These are phyloP conservation scores for Trichophyton verrucosum DNA, from an alignment of 2,329 filamentous ascomycete genomes.

Conservation along the genomic window DNA sequence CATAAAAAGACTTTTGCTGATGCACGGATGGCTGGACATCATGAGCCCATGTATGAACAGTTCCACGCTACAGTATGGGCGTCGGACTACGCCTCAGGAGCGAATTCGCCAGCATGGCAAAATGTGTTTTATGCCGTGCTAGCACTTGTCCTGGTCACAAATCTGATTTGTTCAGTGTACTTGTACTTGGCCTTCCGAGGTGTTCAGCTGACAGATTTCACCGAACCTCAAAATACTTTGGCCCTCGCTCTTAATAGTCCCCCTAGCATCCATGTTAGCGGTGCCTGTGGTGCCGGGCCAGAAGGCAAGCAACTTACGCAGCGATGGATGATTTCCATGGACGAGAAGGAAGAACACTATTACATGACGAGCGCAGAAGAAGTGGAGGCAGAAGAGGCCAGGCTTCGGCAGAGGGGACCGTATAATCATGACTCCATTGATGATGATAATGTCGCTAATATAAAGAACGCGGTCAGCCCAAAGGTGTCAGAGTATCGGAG, in stretches of 20 bases:
- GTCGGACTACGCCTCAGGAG: conserved; percentile 59
- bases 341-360: conserved; percentile 41
- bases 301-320: conserved; percentile 37
- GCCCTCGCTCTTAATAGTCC: conserved; percentile 56
- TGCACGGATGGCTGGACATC: conserved; percentile 17
- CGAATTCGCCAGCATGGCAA: conserved; percentile 46
- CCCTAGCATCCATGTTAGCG: conserved; percentile 39
- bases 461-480: conserved; percentile 17
- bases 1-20: conserved; percentile 26
- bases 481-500: conserved; percentile 24
- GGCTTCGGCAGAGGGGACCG: neutral
- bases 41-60: conserved; percentile 29
- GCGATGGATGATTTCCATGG: conserved; percentile 34
- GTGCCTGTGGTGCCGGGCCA: conserved; percentile 46
- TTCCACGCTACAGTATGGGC: conserved; percentile 54
- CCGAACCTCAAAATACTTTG: conserved; percentile 65
- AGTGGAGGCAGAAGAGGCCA: conserved; percentile 4
- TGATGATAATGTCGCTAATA: conserved; percentile 7
- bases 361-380: conserved; percentile 33
- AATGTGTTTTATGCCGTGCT: conserved; percentile 56
- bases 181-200: conserved; percentile 42
- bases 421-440: neutral
- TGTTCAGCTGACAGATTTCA: conserved; percentile 63
- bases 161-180: conserved; percentile 53
- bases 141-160: conserved; percentile 52